Conservation (phyloP, 2,329 filamentous ascomycete species). For the Monosporascus sp. region DNA sequence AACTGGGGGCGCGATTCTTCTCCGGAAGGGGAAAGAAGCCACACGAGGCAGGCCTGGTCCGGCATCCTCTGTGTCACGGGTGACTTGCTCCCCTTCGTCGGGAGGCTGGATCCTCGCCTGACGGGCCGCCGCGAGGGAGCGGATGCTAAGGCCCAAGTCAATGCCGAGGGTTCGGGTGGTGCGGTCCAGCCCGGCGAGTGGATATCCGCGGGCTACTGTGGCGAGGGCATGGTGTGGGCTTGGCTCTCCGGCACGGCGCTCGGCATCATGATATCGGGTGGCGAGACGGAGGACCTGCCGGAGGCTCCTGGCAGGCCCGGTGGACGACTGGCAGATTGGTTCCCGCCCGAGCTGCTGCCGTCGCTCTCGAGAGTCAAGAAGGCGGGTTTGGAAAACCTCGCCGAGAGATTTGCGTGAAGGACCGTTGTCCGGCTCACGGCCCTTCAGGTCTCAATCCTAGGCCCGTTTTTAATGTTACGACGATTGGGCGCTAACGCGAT, state of each 20-base stretch:
- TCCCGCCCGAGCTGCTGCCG: slow-evolving; percentile 31
- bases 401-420: slow-evolving; percentile 6
- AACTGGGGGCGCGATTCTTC: slow-evolving; percentile 24
- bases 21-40: slow-evolving; percentile 11
- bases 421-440: not conserved
- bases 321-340: slow-evolving; percentile 34
- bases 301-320: slow-evolving; percentile 28
- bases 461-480: too few relatives aligned
- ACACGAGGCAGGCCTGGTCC: slow-evolving; percentile 40
- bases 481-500: too few relatives aligned
- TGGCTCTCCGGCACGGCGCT: slow-evolving; percentile 46
- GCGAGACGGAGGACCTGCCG: slow-evolving; percentile 24
- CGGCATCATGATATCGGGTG: slow-evolving; percentile 39
- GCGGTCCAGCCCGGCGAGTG: slow-evolving; percentile 35
- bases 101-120: slow-evolving; percentile 30
- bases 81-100: slow-evolving; percentile 46
- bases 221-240: slow-evolving; percentile 49
- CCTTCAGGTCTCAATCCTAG: too few relatives aligned
- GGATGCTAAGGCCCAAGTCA: not conserved
- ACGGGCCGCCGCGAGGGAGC: slow-evolving; percentile 15
- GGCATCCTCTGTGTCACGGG: slow-evolving; percentile 43
- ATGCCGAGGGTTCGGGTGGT: not conserved
- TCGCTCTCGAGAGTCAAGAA: slow-evolving; percentile 28
- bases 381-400: slow-evolving; percentile 31
- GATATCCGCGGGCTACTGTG: slow-evolving; percentile 46